Evolutionary conservation across 1,139 yeast species (phyloP), one percentile per base, ranked within the genome.

Genomic region (Geotrichum australiense): DNA sequence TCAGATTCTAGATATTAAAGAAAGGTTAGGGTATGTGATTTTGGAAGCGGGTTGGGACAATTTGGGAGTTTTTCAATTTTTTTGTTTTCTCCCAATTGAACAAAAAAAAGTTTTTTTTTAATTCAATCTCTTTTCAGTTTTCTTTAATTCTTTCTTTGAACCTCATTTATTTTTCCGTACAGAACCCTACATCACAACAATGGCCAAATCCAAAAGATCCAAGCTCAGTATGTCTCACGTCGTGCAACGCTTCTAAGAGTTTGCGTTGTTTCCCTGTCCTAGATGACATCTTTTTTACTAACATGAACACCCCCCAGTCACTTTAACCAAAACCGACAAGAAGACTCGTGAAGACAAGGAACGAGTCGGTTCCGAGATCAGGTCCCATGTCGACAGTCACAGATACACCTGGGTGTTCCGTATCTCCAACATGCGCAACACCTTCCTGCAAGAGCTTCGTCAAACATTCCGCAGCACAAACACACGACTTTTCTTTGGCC

Each of bases 171-270:
- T 28, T 22, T 32, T 14, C 16, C 27, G 12, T 14, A 4, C 24
- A 31, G 16, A 26, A 24, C 10, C 37, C 11, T 5, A 47, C 24
- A 36, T 12, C 37, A 23, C 20, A 38, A 66, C 52, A 47, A 87
- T 87, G 97, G 96, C 97, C 51, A 85, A 94, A 76, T 86, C 96
- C 34, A 87, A 78, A 66, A 87, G 96, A 76, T 79, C 94, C 36
- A 56, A 57, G 56, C 47, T 56, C 42, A 49, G 59, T 55, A 49
- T 36, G 59, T 52, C 12, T 4, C 15, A 22, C 3, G 22, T 14
- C n/a, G n/a, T n/a, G n/a, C n/a, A n/a, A n/a, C n/a, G 19, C 6
- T 8, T 10, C 25, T 10, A 22, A 7, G 25, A 22, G 6, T 5
- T 22, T 14, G 15, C 25, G 8, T 24, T 10, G 14, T 23, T n/a